Base-by-base conservation (phyloP, 768 basidiomycete species). In the Leccinum ochraceum region DNA sequence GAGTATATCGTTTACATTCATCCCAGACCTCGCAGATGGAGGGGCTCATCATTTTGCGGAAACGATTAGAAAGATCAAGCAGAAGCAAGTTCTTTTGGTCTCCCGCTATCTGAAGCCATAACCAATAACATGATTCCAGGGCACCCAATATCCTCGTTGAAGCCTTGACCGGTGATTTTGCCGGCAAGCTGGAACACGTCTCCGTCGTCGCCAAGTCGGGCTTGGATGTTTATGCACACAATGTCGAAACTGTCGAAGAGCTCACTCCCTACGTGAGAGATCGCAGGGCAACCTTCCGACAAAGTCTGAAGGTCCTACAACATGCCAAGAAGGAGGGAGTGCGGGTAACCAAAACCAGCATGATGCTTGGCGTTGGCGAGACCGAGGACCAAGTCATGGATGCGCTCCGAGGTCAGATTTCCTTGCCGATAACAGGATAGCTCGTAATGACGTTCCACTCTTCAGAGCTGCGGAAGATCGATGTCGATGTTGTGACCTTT, bases 291-390 rank as follows among this genome's bases (percentile, higher is more conserved):
- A 92, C 87, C 16, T 96, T 95, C 78, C 79, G 90, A 49, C 92
- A 89, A 75, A 95, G 88, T 73, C 76, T 96, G 57, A 80, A 80
- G 64, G 93, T 95, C 3, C 80, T 96, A 2, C 81, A 90, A 70
- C 87, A 87, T 55, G 94, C 94, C 13, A 95, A 96, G 78, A 83
- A 84, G 60, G 82, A 87, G 61, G 93, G 90, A 7, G 93, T 91
- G 3, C 84, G 85, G 52, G 82, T 99, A 58, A 98, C 97, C 9
- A 99, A 99, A 80, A 98, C 95, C 9, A 98, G 95, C 70, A 89
- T 99, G 61, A 99, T 99, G 97, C 86, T 99, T 51, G 97, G 97
- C 60, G 88, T 98, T 1, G 97, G 97, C 9, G 97, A 99, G 79
- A 84, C 81, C 44, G 85, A 87, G 46, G 87, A 90, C 5, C 92